phyloP scores from a whole-genome alignment of 139 green algal genomes.

The Axilococcus clingmanii region DNA sequence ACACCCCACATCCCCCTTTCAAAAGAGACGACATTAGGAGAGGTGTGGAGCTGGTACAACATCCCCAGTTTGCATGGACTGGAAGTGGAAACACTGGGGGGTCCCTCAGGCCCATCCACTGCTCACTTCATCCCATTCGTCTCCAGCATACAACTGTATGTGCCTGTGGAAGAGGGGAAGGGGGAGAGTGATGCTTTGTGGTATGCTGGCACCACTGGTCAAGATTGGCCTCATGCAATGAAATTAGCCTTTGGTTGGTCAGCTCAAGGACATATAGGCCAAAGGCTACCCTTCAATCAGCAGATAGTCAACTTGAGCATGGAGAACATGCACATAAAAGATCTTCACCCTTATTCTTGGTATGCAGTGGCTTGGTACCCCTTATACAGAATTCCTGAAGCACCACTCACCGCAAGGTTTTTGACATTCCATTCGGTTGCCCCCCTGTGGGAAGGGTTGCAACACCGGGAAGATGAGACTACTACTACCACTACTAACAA shows the following conservation, averaged over 20 bases:
- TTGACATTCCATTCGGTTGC: slow-evolving; percentile 71
- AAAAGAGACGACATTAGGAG: slow-evolving; percentile 9
- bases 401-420: slow-evolving; percentile 70
- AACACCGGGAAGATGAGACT: not conserved
- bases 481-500: not conserved
- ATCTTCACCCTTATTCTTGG: slow-evolving; percentile 76
- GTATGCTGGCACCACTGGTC: slow-evolving; percentile 6
- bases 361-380: slow-evolving; percentile 81
- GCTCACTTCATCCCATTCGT: slow-evolving; percentile 72
- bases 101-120: slow-evolving; percentile 41
- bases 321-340: slow-evolving; percentile 25
- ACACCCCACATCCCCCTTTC: slow-evolving; percentile 13
- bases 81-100: slow-evolving; percentile 28
- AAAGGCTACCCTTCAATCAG: slow-evolving; percentile 49
- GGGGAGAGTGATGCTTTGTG: no score
- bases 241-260: slow-evolving; percentile 50
- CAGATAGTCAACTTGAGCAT: slow-evolving; percentile 47
- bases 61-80: slow-evolving; percentile 37
- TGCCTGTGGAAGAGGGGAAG: not conserved
- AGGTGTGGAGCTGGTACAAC: slow-evolving; percentile 51
- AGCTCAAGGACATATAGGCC: slow-evolving; percentile 53
- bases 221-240: slow-evolving; percentile 58
- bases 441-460: slow-evolving; percentile 22
- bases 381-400: slow-evolving; percentile 76
- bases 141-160: slow-evolving; percentile 65